Base-by-base conservation (phyloP, 75 land plant genomes). In the Larix kaempferi region DNA sequence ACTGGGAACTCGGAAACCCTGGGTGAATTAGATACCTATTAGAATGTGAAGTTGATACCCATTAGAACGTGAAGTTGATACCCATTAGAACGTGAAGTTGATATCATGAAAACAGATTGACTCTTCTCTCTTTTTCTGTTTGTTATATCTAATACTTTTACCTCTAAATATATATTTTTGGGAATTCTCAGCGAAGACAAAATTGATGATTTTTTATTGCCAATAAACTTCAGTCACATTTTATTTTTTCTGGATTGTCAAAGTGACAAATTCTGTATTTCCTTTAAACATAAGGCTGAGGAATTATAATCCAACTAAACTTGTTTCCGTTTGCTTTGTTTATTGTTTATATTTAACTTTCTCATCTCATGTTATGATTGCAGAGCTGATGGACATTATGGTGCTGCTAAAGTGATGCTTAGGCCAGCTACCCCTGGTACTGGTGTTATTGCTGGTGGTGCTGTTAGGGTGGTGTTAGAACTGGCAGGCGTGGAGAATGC, bases 401-500 rank as follows among this genome's bases (percentile, higher is more conserved):
- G 98, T 41, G 99, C 99, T 54, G 99, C 99, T 37, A 88, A 89
- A 78, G 99, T 97, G 73, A 97, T 97, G 99, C 89, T 97, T 55
- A 84, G 94, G 76, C 99, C 99, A 44, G 99, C 99, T 81, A 82
- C 95, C 8, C 85, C 95, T 15, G 99, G 99, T 81, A 97, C 95
- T 6, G 99, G 99, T 58, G 98, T 97, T n/a, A 92, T 92, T 87
- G 99, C 99, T 21, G 99, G 99, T 65, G 95, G 98, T 49, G 84
- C 98, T 61, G 98, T 97, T 52, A 83, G 98, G 67, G 86, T 88
- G 60, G 92, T 97, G 22, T 78, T 97, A 49, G 99, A 97, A 64
- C 80, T 97, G 88, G 99, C 98, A 22, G 99, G 99, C 29, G 91
- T 97, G 57, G 93, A 93, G 81, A 97, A 97, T 84, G 99, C 94